Base-by-base conservation (phyloP, 2,329 filamentous ascomycete species). In the Seiridium unicorne region DNA sequence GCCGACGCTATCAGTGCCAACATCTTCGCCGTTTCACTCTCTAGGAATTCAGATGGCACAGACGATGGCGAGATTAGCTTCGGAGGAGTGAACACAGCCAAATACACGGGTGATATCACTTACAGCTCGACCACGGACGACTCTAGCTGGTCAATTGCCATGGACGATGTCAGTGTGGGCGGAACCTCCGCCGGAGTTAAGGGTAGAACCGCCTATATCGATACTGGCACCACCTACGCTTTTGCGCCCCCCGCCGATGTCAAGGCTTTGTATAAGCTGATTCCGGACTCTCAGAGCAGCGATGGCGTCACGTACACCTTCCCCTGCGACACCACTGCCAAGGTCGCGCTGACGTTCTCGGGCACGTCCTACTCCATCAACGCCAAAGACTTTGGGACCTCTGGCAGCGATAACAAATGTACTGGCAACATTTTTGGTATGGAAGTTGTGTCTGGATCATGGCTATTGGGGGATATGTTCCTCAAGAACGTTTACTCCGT, bases 401-500 rank as follows among this genome's bases (percentile, higher is more conserved):
- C 78, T 32, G 69, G 78, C 58, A 68, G 67, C 55, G 69, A 75
- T n/a, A 81, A 79, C 35, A 72, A 73, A 35, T 89, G 87, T 69
- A 82, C 85, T 18, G 93, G 90, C 72, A 93, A 91, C 67, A 84
- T 96, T 42, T 88, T 92, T 57, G 90, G 89, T 1, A 81, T 86
- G 34, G 84, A 89, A 70, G 85, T 91, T 11, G 87, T 92, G 51
- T 76, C 80, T 1, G 80, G 78, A 66, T 67, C 87, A 35, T 96
- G 92, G 92, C 80, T 97, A n/a, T 75, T 96, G 1, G 93, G 93
- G 2, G 92, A 93, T 65, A 85, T 89, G 1, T 96, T 96, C 68
- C 76, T 97, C 62, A 96, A 96, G 78, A 96, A 96, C 66, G 92
- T 96, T 13, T 96, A 96, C 71, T 81, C 86, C 1, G 88, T 95